Evolutionary conservation across 495 filamentous ascomycete genomes (phyloP).

Genomic region (Recurvomyces mirabilis): DNA sequence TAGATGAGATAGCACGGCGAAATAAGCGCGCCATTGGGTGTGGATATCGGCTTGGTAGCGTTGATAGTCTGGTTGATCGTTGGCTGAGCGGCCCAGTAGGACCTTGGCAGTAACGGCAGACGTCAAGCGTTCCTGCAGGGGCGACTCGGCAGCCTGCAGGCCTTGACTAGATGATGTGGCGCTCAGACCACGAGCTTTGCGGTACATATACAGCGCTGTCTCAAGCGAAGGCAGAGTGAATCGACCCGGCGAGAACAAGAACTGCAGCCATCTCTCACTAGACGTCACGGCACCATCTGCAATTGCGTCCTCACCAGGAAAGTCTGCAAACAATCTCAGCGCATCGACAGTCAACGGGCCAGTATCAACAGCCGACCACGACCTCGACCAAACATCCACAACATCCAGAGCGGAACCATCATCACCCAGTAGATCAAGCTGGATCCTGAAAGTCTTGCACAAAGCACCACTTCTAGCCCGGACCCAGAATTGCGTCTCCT

Average conservation of each 20-base stretch:
- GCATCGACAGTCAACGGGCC: conserved; percentile 24
- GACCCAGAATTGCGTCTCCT: conserved; percentile 63
- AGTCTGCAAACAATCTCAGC: conserved; percentile 19
- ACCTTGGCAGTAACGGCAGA: conserved; percentile 55
- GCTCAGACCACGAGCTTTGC: conserved; percentile 18
- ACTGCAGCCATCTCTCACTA: conserved; percentile 34
- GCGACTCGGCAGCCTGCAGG: conserved; percentile 30
- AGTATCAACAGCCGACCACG: conserved; percentile 60
- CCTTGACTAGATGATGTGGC: neutral
- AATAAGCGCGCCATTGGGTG: conserved; percentile 82
- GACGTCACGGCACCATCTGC: conserved; percentile 5
- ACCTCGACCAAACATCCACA: conserved; percentile 47
- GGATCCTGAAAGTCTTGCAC: conserved; percentile 55
- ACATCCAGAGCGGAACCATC: conserved; percentile 27
- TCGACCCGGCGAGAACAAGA: conserved; percentile 69
- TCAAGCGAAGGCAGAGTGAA: conserved; percentile 70
- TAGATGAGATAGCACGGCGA: conserved; percentile 71
- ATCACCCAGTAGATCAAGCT: conserved; percentile 30
- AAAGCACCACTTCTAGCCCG: conserved; percentile 70
- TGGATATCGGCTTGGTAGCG: conserved; percentile 59
- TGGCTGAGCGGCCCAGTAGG: conserved; percentile 45
- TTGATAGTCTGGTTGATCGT: conserved; percentile 59
- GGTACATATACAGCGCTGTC: conserved; percentile 63
- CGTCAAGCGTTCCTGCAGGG: conserved; percentile 57
- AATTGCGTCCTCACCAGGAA: conserved; percentile 23